These are phyloP conservation scores for Monosporascus cannonballus DNA, from an alignment of 2,329 filamentous ascomycete genomes.

Conservation along the genomic window DNA sequence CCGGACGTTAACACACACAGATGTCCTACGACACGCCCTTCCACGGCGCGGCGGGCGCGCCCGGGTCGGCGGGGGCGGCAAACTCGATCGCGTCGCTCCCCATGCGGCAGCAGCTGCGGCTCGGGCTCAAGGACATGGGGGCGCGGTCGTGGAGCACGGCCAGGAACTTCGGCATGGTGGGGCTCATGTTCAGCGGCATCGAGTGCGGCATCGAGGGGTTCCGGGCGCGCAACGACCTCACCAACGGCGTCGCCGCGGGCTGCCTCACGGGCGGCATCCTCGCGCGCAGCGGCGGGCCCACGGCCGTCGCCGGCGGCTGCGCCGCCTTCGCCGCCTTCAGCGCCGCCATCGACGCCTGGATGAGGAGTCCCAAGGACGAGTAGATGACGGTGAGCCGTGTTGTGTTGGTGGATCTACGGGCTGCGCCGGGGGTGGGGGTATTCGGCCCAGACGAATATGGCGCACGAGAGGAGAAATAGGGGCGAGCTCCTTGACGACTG, in stretches of 20 bases:
- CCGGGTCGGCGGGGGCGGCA: slow-evolving; percentile 32
- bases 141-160: slow-evolving; percentile 73
- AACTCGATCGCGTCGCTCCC: slow-evolving; percentile 60
- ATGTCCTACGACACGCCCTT: slow-evolving; percentile 98
- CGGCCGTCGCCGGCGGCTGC: slow-evolving; percentile 82
- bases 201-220: slow-evolving; percentile 94
- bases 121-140: slow-evolving; percentile 95
- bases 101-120: slow-evolving; percentile 72
- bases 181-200: slow-evolving; percentile 83
- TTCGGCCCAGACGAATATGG: background rate
- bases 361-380: slow-evolving; percentile 69
- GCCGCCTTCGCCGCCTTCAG: slow-evolving; percentile 91
- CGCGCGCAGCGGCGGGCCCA: slow-evolving; percentile 80
- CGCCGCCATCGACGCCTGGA: slow-evolving; percentile 85
- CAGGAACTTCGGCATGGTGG: slow-evolving; percentile 93
- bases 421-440: slow-evolving; percentile 1
- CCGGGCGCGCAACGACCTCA: slow-evolving; percentile 88
- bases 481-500: slow-evolving; percentile 4
- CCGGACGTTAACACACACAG: slow-evolving; percentile 34
- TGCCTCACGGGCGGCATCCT: slow-evolving; percentile 88
- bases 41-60: slow-evolving; percentile 35
- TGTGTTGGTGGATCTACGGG: background rate
- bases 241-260: slow-evolving; percentile 80
- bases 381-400: slow-evolving; percentile 17
- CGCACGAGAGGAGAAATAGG: background rate